Conservation (phyloP, 768 basidiomycete genomes). For the Russula sp. region DNA sequence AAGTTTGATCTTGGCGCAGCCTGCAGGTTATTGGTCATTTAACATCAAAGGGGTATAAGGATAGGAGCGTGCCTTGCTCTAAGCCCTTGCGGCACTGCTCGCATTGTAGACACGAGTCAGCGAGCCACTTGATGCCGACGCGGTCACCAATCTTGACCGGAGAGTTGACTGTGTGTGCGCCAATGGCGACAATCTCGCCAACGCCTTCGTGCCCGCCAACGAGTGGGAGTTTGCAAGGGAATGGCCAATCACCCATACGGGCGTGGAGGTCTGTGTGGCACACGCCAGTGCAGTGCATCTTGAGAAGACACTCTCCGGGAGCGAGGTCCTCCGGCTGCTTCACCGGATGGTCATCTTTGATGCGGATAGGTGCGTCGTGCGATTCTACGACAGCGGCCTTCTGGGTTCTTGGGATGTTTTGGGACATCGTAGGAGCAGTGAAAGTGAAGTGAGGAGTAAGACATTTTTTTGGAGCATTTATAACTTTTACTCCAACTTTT, state of each 20-base stretch:
- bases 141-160: slow-evolving; percentile 71
- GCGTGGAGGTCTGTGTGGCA: slow-evolving; percentile 85
- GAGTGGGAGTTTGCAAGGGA: slow-evolving; percentile 55
- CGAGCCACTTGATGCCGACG: slow-evolving; percentile 81
- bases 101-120: slow-evolving; percentile 68
- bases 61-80: slow-evolving; percentile 57
- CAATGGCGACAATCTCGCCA: slow-evolving; percentile 76
- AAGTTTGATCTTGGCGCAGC: slow-evolving; percentile 52
- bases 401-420: slow-evolving; percentile 39
- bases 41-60: not conserved
- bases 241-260: slow-evolving; percentile 73
- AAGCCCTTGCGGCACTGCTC: slow-evolving; percentile 70
- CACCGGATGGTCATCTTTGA: slow-evolving; percentile 48
- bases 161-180: slow-evolving; percentile 48
- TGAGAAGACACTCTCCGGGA: slow-evolving; percentile 70
- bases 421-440: slow-evolving; percentile 17
- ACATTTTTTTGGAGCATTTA: not conserved
- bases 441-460: not conserved
- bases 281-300: slow-evolving; percentile 73
- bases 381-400: slow-evolving; percentile 37
- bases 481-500: not conserved
- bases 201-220: slow-evolving; percentile 80
- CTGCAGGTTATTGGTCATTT: slow-evolving; percentile 29
- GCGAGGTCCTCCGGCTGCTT: slow-evolving; percentile 47
- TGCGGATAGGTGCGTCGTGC: slow-evolving; percentile 29